Evolutionary conservation across 495 filamentous ascomycete species (phyloP).

Genomic region (Neurospora tetrasperma): DNA sequence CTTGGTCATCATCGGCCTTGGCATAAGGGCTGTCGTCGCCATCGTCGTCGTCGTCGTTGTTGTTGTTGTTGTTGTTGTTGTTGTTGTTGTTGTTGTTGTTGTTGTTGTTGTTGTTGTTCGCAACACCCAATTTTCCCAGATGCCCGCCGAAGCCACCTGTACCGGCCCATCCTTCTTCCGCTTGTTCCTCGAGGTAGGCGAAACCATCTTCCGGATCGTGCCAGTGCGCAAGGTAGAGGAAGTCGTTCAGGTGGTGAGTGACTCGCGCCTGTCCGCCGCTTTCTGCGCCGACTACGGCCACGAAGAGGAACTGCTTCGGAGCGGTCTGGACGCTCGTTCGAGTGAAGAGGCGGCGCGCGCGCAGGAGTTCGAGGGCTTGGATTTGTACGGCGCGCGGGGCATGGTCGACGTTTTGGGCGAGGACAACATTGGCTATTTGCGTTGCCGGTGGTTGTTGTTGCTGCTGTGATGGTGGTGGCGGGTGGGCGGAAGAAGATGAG

Average conservation of each 20-base stretch:
- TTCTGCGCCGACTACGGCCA: constrained; percentile 52
- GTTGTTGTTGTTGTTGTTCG: background rate
- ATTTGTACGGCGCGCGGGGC: constrained; percentile 68
- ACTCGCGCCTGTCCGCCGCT: constrained; percentile 35
- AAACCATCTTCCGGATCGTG: constrained; percentile 69
- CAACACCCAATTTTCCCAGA: background rate
- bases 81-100: constrained; percentile 2
- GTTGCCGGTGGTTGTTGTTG: constrained; percentile 8
- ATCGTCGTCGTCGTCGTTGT: background rate
- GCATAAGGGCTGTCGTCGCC: background rate
- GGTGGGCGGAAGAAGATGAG: background rate
- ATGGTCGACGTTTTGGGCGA: constrained; percentile 68
- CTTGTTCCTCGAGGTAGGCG: constrained; percentile 53
- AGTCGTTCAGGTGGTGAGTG: constrained; percentile 58
- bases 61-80: constrained; percentile 1
- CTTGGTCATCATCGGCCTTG: constrained; percentile 17
- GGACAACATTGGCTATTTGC: constrained; percentile 66
- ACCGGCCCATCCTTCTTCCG: constrained; percentile 13
- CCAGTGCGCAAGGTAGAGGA: constrained; percentile 81
- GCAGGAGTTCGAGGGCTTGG: constrained; percentile 74
- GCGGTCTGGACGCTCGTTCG: constrained; percentile 59
- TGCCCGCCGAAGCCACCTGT: background rate
- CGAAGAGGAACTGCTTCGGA: constrained; percentile 70
- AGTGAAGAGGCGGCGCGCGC: constrained; percentile 65
- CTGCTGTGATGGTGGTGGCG: background rate